Evolutionary conservation across 345 rosid species (phyloP), one percentile per base, ranked within the genome.

Genomic region (Salix suchowensis): DNA sequence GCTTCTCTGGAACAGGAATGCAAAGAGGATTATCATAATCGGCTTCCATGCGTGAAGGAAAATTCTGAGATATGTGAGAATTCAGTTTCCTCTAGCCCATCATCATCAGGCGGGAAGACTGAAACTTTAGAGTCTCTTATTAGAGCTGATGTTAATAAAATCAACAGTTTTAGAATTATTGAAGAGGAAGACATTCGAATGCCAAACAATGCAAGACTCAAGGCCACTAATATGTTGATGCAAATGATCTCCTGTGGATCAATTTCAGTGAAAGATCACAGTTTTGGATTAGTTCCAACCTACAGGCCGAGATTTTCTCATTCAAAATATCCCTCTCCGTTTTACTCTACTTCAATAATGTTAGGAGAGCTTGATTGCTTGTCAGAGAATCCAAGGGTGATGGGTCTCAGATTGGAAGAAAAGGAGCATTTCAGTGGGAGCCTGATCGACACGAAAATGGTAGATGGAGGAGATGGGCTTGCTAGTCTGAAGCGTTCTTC

Each of bases 241-340:
- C 99, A 96, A 55, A 79, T 96, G 88, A 93, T 96, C 80, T 93
- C 99, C 0, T 93, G 99, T 55, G 99, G 99, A 15, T 96, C 98
- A 32, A 84, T 96, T 86, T 90, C 99, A 16, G 99, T 96, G 50
- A 93, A 92, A 85, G 97, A 96, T 79, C 87, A 92, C 79, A 91
- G 85, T 73, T 93, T 93, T 68, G 97, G 99, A 77, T 82, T 93
- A 69, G 84, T 93, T 42, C 99, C 99, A 16, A 85, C 90, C 16
- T 93, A 93, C 80, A 87, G 81, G 65, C 94, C 98, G 1, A 87
- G 91, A 72, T 91, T 91, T 75, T 81, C 89, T 4, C 92, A 90
- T 77, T 86, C 98, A 0, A 93, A 91, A 75, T 89, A 83, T 69
- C 82, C 87, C 0, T 88, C 97, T 1, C 94, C 97, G 1, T 85